These are phyloP conservation scores for Pholiota molesta DNA, from an alignment of 768 basidiomycete genomes.

Conservation along the genomic window DNA sequence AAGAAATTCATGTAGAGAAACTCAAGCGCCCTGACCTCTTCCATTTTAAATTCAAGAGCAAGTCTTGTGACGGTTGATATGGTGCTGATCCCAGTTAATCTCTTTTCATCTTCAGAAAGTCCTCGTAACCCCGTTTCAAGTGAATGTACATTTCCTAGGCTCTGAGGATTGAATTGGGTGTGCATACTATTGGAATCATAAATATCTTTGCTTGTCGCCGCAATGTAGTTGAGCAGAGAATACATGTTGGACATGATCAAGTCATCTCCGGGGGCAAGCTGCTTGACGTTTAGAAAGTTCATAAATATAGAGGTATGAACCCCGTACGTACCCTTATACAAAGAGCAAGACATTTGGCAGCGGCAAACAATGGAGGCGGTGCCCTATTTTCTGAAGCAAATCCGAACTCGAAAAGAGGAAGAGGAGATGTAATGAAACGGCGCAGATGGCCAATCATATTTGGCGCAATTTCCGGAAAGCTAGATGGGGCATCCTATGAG, in stretches of 20 bases:
- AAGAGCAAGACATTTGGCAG: constrained; percentile 87
- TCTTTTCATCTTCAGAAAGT: constrained; percentile 82
- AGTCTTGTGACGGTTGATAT: constrained; percentile 90
- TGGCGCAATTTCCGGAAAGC: constrained; percentile 80
- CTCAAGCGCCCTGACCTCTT: constrained; percentile 58
- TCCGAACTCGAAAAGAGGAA: constrained; percentile 87
- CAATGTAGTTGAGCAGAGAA: constrained; percentile 91
- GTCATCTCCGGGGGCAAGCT: constrained; percentile 88
- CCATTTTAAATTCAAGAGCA: constrained; percentile 82
- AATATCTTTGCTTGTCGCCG: constrained; percentile 79
- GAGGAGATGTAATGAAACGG: constrained; percentile 85
- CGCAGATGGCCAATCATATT: constrained; percentile 79
- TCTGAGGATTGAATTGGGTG: constrained; percentile 37
- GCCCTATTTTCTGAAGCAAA: constrained; percentile 74
- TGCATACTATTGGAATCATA: constrained; percentile 52
- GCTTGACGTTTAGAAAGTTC: constrained; percentile 10
- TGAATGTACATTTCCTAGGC: constrained; percentile 55
- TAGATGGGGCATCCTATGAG: constrained; percentile 27
- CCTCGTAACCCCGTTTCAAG: constrained; percentile 66
- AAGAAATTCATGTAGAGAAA: neutral
- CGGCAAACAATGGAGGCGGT: constrained; percentile 79
- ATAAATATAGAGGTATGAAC: neutral
- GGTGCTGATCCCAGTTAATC: constrained; percentile 85
- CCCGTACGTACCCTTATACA: constrained; percentile 72
- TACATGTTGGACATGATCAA: constrained; percentile 95